A percentile compares a stretch with the other conserved stretches of the same genome.
phyloP scores from a whole-genome alignment of 495 filamentous ascomycete genomes.

The Clohesyomyces aquaticus region DNA sequence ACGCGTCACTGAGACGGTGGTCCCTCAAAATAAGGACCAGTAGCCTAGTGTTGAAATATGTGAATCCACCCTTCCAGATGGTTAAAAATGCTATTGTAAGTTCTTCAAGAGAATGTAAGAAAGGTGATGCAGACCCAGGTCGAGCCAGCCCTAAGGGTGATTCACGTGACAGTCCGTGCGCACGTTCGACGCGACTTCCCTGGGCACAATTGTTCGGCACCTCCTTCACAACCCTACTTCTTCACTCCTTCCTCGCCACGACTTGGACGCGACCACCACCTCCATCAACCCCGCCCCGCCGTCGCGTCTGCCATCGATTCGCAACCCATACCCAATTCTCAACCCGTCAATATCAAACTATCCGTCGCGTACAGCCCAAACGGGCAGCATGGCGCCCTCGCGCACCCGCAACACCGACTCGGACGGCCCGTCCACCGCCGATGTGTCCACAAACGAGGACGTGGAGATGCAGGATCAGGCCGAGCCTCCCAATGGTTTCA shows the following conservation, averaged over 20 bases:
- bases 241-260: slow-evolving; percentile 8
- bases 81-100: no score
- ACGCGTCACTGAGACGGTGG: no score
- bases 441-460: slow-evolving; percentile 41
- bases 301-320: slow-evolving; percentile 4
- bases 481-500: slow-evolving; percentile 27
- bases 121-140: no score
- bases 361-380: slow-evolving; percentile 26
- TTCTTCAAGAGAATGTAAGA: no score
- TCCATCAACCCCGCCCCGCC: background rate
- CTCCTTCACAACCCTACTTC: background rate
- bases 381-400: slow-evolving; percentile 42
- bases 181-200: background rate
- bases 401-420: slow-evolving; percentile 35
- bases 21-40: no score
- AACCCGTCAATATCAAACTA: background rate
- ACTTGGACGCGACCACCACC: slow-evolving; percentile 16
- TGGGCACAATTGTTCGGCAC: background rate
- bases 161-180: background rate
- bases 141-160: no score
- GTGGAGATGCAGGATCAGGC: slow-evolving; percentile 35
- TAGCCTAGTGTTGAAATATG: no score
- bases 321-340: background rate
- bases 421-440: slow-evolving; percentile 38
- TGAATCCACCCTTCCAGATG: no score